Evolutionary conservation across 805 yeast genomes (phyloP).

Genomic region (Cyberlindnera misumaiensis): DNA sequence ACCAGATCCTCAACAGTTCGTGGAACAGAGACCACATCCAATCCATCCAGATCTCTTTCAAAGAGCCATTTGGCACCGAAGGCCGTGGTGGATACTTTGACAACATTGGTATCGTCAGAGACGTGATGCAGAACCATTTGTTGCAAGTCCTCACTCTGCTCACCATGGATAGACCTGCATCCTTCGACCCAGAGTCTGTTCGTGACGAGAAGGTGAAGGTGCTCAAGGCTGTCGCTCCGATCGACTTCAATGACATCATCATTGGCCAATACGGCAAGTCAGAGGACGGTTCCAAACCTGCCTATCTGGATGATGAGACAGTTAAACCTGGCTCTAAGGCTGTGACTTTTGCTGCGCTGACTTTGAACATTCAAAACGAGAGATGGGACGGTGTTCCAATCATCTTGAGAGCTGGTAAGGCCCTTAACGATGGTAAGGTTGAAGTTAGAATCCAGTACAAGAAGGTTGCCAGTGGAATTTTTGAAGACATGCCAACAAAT

Average conservation of each 20-base stretch:
- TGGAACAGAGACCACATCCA: conserved; percentile 81
- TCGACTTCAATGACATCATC: conserved; percentile 59
- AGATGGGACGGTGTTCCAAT: conserved; percentile 99
- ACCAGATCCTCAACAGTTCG: conserved; percentile 76
- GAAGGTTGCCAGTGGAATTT: conserved; percentile 77
- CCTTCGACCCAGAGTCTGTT: conserved; percentile 87
- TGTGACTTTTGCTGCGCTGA: conserved; percentile 87
- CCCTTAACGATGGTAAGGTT: conserved; percentile 90
- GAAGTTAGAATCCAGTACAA: conserved; percentile 92
- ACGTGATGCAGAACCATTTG: conserved; percentile 96
- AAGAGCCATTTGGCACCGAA: conserved; percentile 98
- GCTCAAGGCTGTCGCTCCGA: conserved; percentile 68
- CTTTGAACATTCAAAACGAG: conserved; percentile 76
- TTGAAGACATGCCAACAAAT: conserved; percentile 75
- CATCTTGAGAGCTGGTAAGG: conserved; percentile 94
- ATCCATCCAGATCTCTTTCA: conserved; percentile 83
- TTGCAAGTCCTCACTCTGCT: conserved; percentile 86
- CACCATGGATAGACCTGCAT: conserved; percentile 92
- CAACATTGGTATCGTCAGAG: conserved; percentile 90
- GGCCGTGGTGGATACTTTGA: conserved; percentile 99
- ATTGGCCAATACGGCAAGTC: conserved; percentile 86
- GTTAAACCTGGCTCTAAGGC: conserved; percentile 78
- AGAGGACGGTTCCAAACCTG: conserved; percentile 84
- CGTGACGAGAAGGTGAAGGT: conserved; percentile 96
- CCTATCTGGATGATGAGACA: conserved; percentile 86